A percentile compares a stretch with the other conserved stretches of the same genome.
Conservation (phyloP, 495 filamentous ascomycete species). For the Aspergillus sclerotiicarbonarius region DNA sequence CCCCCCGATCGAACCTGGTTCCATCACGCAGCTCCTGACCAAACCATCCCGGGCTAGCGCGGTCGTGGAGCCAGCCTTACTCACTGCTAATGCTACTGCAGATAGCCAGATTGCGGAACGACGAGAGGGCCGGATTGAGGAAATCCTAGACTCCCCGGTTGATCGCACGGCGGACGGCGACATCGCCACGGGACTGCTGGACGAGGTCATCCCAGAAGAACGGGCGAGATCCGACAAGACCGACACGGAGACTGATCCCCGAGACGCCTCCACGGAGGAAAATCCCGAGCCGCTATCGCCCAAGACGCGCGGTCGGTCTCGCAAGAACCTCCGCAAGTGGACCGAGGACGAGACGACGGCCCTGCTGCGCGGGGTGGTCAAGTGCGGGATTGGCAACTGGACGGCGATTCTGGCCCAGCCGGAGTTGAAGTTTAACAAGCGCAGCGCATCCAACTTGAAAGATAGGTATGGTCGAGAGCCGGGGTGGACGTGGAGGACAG, state of each 20-base stretch:
- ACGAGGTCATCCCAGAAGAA: not conserved
- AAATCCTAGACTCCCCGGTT: conserved; percentile 35
- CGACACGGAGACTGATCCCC: not conserved
- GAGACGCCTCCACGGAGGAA: conserved; percentile 16
- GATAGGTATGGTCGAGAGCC: conserved; percentile 53
- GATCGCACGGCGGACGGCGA: conserved; percentile 21
- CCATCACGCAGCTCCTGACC: conserved; percentile 41
- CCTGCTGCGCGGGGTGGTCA: conserved; percentile 71
- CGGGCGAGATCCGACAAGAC: not conserved
- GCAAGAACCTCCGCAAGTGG: conserved; percentile 63
- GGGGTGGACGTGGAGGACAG: not conserved
- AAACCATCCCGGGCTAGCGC: conserved; percentile 33
- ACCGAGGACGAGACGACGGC: conserved; percentile 79
- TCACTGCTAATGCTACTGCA: conserved; percentile 16
- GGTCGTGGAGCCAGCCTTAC: conserved; percentile 24
- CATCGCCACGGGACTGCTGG: conserved; percentile 11
- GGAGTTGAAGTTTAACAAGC: conserved; percentile 70
- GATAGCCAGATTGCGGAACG: conserved; percentile 32
- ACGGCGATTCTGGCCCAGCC: conserved; percentile 76
- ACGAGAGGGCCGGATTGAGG: conserved; percentile 38
- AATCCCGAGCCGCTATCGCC: conserved; percentile 36
- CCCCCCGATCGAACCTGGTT: conserved; percentile 63
- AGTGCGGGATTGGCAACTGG: conserved; percentile 86
- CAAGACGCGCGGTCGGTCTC: conserved; percentile 42
- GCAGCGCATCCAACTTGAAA: conserved; percentile 79